Conservation (phyloP, 2,329 filamentous ascomycete genomes). For the Pseudopithomyces chartarum region DNA sequence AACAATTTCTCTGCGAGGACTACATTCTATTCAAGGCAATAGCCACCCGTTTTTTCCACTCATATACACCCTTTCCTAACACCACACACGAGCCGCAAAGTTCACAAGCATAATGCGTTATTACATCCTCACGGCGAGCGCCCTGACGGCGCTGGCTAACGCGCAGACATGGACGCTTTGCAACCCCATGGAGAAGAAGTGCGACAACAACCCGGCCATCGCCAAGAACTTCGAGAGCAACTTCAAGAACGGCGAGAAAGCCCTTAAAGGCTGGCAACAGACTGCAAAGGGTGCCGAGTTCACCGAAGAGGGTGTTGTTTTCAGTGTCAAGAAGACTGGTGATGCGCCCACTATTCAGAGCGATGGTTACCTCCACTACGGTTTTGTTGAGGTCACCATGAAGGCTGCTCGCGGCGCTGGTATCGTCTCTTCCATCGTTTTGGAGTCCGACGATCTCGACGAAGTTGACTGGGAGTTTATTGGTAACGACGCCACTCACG, state of each 20-base stretch:
- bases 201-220: conserved; percentile 52
- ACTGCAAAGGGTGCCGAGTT: conserved; percentile 52
- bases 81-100: not conserved
- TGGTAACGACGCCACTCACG: conserved; percentile 66
- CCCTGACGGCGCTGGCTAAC: conserved; percentile 39
- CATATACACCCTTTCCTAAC: conserved; percentile 3
- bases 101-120: conserved; percentile 33
- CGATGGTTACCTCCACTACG: conserved; percentile 86
- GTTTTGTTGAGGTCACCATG: conserved; percentile 76
- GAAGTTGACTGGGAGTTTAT: conserved; percentile 88
- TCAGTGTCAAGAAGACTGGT: conserved; percentile 53
- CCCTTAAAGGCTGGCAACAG: conserved; percentile 45
- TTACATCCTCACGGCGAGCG: conserved; percentile 30
- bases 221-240: conserved; percentile 47
- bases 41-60: not conserved
- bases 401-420: conserved; percentile 76
- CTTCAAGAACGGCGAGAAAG: conserved; percentile 48
- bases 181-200: conserved; percentile 50
- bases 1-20: conserved; percentile 37
- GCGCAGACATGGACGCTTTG: conserved; percentile 54
- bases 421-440: conserved; percentile 80
- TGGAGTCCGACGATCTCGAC: conserved; percentile 82
- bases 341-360: conserved; percentile 71
- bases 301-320: conserved; percentile 52
- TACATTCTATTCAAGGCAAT: conserved; percentile 18